Base-by-base conservation (phyloP, 2,329 filamentous ascomycete species). In the Byssochlamys sp. region DNA sequence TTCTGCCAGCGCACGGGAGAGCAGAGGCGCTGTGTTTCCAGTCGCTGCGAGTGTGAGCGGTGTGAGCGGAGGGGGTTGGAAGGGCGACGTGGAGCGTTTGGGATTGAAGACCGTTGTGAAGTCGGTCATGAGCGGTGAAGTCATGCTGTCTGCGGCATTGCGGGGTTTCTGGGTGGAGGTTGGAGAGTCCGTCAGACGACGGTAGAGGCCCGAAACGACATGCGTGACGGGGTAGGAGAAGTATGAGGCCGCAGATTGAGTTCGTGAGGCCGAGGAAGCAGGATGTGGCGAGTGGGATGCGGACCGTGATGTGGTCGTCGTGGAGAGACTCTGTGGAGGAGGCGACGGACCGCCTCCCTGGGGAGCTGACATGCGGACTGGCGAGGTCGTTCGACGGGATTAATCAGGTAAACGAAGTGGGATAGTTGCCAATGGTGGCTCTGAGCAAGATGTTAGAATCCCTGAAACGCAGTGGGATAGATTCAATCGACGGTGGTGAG, bases 31-130 rank as follows among this genome's bases (percentile, higher is more conserved):
- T 52, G 84, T 80, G 19, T 75, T 65, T 19, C 79, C 75, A 2
- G 87, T 90, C 65, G 79, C 80, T 1, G 78, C 75, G 35, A 97
- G 80, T 3, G 81, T 78, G 25, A 97, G 75, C 0, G 92, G 90
- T 57, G 92, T 91, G 54, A 97, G 82, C 0, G 91, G 91, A 10
- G 92, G 92, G 1, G 91, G 90, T 64, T 91, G 88, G 71, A 95
- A 91, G 1, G 90, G 91, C 11, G 88, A 91, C 5, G 83, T 81
- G 55, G 82, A 84, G 62, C 89, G 84, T 57, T 78, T 76, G 7
- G 76, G 77, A 52, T 66, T 73, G 65, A 58, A 81, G 77, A 61
- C 62, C 24, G 66, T 66, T 49, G 65, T 63, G 60, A 69, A 66
- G 58, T 45, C 39, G 39, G 39, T 45, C 19, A 19, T 7, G 39